These are phyloP conservation scores for Pestalotiopsis sp. DNA, from an alignment of 2,329 filamentous ascomycete species.

Conservation along the genomic window DNA sequence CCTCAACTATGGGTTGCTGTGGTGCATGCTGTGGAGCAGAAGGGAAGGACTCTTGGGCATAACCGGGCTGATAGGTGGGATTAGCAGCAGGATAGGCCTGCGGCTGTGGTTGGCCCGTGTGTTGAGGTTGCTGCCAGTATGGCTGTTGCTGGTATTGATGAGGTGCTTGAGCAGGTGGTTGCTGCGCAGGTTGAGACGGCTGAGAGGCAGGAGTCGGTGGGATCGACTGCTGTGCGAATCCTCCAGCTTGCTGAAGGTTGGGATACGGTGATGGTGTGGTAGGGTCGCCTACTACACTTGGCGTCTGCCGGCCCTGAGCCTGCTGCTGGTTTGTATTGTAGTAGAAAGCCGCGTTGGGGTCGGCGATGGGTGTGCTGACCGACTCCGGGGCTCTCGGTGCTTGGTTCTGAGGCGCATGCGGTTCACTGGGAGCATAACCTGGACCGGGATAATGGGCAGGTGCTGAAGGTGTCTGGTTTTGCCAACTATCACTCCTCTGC, in stretches of 20 bases:
- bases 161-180: constrained; percentile 23
- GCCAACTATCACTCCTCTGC: constrained; percentile 57
- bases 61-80: constrained; percentile 46
- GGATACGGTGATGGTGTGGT: constrained; percentile 53
- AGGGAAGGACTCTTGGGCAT: constrained; percentile 66
- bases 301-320: constrained; percentile 36
- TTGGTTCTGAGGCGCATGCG: constrained; percentile 32
- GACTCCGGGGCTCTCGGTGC: constrained; percentile 30
- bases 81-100: constrained; percentile 34
- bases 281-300: constrained; percentile 41
- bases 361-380: constrained; percentile 39
- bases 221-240: constrained; percentile 46
- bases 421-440: constrained; percentile 35
- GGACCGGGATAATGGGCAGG: constrained; percentile 40
- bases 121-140: constrained; percentile 53
- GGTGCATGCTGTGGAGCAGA: constrained; percentile 65
- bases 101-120: constrained; percentile 41
- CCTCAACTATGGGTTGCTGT: constrained; percentile 65
- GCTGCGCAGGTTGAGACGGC: constrained; percentile 28
- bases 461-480: constrained; percentile 39
- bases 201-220: constrained; percentile 38
- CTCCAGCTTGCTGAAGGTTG: constrained; percentile 49
- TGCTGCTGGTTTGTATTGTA: constrained; percentile 54
- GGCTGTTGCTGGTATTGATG: constrained; percentile 43
- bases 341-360: constrained; percentile 62